phyloP scores from a whole-genome alignment of 352 stramenopile genomes.

The Thalassiosira allenii region DNA sequence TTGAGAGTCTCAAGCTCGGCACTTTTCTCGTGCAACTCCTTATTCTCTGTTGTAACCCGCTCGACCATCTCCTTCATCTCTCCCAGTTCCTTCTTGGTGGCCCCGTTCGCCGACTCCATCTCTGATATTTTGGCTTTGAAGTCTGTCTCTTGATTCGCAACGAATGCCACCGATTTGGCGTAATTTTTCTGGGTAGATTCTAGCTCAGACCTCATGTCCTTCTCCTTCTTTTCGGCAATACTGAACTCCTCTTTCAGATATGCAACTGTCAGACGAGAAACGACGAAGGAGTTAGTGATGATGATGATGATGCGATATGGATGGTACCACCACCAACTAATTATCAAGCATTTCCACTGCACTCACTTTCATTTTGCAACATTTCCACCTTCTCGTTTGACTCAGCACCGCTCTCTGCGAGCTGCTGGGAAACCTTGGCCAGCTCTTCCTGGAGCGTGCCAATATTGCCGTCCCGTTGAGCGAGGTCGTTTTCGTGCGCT shows the following conservation, averaged over 20 bases:
- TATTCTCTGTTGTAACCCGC: not conserved
- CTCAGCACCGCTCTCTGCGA: not conserved
- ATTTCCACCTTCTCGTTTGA: conserved; percentile 25
- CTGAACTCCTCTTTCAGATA: conserved; percentile 8
- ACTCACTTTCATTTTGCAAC: conserved; percentile 28
- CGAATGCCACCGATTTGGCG: too few relatives aligned
- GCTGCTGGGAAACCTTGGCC: not conserved
- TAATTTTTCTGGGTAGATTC: not conserved
- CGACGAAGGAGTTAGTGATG: too few relatives aligned
- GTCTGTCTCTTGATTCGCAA: too few relatives aligned
- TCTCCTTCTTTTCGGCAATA: conserved; percentile 9
- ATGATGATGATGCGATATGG: too few relatives aligned
- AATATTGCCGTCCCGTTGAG: conserved; percentile 27
- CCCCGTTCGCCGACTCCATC: not conserved
- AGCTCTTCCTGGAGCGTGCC: conserved; percentile 23
- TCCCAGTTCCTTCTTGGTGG: not conserved
- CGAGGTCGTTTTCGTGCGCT: conserved; percentile 22
- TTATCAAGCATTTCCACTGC: too few relatives aligned
- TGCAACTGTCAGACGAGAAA: too few relatives aligned
- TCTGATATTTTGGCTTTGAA: too few relatives aligned
- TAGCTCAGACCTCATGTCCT: conserved; percentile 3
- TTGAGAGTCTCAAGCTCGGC: not conserved
- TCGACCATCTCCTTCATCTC: not conserved
- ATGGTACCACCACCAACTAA: too few relatives aligned
- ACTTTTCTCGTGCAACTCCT: conserved; percentile 11